These are phyloP conservation scores for Podaxis mareebaensis DNA, from an alignment of 768 basidiomycete genomes.

Conservation along the genomic window DNA sequence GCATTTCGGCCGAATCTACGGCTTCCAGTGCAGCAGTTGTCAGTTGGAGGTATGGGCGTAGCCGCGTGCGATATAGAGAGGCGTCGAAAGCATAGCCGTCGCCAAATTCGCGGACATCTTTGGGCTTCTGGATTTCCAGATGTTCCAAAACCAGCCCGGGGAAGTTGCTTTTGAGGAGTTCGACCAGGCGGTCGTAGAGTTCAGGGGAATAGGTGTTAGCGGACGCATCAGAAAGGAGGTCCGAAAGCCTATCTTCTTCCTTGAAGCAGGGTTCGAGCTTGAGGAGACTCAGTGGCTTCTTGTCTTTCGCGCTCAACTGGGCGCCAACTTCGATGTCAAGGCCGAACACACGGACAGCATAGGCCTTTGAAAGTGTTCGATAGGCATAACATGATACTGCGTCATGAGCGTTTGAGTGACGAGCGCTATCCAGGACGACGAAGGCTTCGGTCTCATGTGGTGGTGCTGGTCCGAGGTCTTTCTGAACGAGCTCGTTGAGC, in stretches of 20 bases:
- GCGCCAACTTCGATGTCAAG: slow-evolving; percentile 76
- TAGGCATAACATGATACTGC: slow-evolving; percentile 65
- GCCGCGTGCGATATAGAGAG: slow-evolving; percentile 55
- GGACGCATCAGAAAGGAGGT: slow-evolving; percentile 68
- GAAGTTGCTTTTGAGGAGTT: slow-evolving; percentile 50
- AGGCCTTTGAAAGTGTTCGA: slow-evolving; percentile 69
- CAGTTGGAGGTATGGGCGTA: slow-evolving; percentile 47
- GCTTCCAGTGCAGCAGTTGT: slow-evolving; percentile 23
- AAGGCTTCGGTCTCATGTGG: slow-evolving; percentile 60
- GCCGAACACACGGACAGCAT: slow-evolving; percentile 72
- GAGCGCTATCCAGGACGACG: slow-evolving; percentile 45
- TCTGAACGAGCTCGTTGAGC: slow-evolving; percentile 60
- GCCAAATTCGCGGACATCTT: slow-evolving; percentile 75
- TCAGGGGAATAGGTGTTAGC: slow-evolving; percentile 71
- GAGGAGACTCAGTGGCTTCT: slow-evolving; percentile 61
- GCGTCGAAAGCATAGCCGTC: slow-evolving; percentile 76
- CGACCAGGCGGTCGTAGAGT: slow-evolving; percentile 63
- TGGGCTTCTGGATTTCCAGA: slow-evolving; percentile 60
- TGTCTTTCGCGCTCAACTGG: slow-evolving; percentile 44
- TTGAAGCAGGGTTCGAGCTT: slow-evolving; percentile 59
- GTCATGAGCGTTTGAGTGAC: slow-evolving; percentile 58
- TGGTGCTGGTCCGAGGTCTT: slow-evolving; percentile 75
- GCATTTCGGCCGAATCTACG: slow-evolving; percentile 52
- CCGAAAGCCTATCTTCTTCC: slow-evolving; percentile 62
- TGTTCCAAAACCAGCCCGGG: slow-evolving; percentile 64